Evolutionary conservation across 371 early-diverging fungal species (phyloP).

Genomic region (Choanephora cucurbitarum): DNA sequence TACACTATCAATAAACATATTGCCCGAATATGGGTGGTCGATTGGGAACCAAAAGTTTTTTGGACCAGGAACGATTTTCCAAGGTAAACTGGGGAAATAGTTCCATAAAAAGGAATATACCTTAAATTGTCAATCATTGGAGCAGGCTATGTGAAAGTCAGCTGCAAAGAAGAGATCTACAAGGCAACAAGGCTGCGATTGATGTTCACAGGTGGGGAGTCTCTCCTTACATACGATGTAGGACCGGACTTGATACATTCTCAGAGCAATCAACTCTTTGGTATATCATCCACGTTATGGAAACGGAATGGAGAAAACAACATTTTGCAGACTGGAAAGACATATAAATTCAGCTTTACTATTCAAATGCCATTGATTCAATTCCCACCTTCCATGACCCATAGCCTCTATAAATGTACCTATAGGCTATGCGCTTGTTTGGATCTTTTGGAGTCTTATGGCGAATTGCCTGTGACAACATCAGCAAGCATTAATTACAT

Average conservation of each 20-base stretch:
- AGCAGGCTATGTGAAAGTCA: conserved; percentile 8
- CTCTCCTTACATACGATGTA: conserved; percentile 10
- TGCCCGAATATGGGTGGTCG: conserved; percentile 10
- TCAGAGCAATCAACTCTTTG: conserved; percentile 7
- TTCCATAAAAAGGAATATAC: neutral
- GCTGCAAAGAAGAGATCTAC: conserved; percentile 2
- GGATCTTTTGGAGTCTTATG: conserved; percentile 3
- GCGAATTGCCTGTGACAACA: conserved; percentile 7
- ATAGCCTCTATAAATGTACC: conserved; percentile 6
- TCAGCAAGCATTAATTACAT: conserved; percentile 3
- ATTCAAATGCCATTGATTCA: conserved; percentile 24
- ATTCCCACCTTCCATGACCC: conserved; percentile 22
- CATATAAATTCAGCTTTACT: conserved; percentile 15
- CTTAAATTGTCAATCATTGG: neutral
- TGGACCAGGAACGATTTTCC: conserved; percentile 12
- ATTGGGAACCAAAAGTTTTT: conserved; percentile 1
- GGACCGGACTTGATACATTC: conserved; percentile 7
- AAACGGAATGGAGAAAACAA: neutral
- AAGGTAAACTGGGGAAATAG: conserved; percentile 3
- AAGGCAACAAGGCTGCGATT: conserved; percentile 9
- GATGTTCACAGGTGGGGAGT: conserved; percentile 5
- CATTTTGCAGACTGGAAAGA: neutral
- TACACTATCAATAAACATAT: conserved; percentile 2
- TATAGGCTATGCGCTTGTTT: conserved; percentile 11
- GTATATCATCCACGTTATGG: conserved; percentile 5